Evolutionary conservation across 306 rosid genomes (phyloP).

Genomic region (Inga laurina): DNA sequence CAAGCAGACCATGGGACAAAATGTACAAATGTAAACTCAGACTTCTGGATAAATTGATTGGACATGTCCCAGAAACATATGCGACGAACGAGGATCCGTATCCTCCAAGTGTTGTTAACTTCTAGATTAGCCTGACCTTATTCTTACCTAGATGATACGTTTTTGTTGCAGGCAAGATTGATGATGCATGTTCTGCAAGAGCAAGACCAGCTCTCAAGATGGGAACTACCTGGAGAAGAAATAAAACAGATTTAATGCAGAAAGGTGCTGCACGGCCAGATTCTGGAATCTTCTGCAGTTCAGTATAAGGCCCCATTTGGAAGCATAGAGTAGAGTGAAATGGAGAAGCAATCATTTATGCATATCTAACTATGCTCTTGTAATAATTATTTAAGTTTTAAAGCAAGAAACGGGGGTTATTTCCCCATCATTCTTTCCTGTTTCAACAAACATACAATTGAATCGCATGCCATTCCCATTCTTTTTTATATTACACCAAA

Average conservation of each 20-base stretch:
- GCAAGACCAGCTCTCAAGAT: conserved; percentile 94
- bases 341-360: neutral
- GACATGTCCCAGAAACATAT: neutral
- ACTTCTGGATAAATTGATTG: neutral
- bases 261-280: conserved; percentile 24
- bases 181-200: conserved; percentile 79
- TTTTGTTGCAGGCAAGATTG: conserved; percentile 82
- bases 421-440: neutral
- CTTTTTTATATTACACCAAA: neutral
- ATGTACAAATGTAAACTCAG: conserved; percentile 4
- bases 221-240: conserved; percentile 73
- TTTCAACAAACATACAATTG: neutral
- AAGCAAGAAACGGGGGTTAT: neutral
- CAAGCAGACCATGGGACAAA: neutral
- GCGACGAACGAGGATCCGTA: neutral
- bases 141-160: conserved; percentile 85
- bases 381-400: neutral
- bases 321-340: neutral
- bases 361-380: neutral
- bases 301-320: neutral
- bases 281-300: conserved; percentile 13
- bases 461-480: neutral
- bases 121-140: conserved; percentile 1
- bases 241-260: conserved; percentile 26
- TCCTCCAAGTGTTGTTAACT: conserved; percentile 7